Evolutionary conservation across 164 flowering plant species (phyloP), one percentile per base, ranked within the genome.

Genomic region (Houttuynia cordata): DNA sequence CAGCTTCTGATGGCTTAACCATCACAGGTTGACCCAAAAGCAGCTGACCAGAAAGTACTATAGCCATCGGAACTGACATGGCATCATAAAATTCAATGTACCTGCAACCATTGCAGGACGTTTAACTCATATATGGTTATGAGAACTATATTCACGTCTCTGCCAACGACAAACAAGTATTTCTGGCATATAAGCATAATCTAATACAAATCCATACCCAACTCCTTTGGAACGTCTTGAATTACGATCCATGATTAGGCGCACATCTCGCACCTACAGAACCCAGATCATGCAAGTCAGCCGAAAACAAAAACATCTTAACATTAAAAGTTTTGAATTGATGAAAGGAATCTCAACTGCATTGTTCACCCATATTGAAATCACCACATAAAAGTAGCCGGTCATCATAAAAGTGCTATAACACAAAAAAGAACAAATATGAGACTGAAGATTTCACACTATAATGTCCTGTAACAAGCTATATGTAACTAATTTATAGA

Each of bases 1-100:
- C 98, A 67, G 98, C 96, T 76, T 92, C 98, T 55, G 96, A 92
- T 60, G 96, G 98, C 68, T 92, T 92, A 59, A 92, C 96, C 95
- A 87, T 92, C 69, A 92, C 91, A 4, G 95, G 96, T 67, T 74
- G 81, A 56, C 98, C 89, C 66, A 76, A 84, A 61, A 92, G 88
- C 22, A 66, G 80, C 67, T 89, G 98, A 59, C 98, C 98, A 67
- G 96, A 89, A 22, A 92, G 81, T 56, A 96, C 98, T 74, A 92
- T 89, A 18, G 96, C 98, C 96, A 89, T 89, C 39, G 98, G 98
- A 42, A 89, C 98, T 24, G 98, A 87, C 96, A 92, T 84, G 8
- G 71, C 86, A 80, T 92, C 98, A 80, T 84, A 89, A 67, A 92
- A 92, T 66, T 92, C 98, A 69, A 92, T 77, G 67, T 88, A 88